Conservation (phyloP, 148 eudicot genomes). For the Suaeda aralocaspica region DNA sequence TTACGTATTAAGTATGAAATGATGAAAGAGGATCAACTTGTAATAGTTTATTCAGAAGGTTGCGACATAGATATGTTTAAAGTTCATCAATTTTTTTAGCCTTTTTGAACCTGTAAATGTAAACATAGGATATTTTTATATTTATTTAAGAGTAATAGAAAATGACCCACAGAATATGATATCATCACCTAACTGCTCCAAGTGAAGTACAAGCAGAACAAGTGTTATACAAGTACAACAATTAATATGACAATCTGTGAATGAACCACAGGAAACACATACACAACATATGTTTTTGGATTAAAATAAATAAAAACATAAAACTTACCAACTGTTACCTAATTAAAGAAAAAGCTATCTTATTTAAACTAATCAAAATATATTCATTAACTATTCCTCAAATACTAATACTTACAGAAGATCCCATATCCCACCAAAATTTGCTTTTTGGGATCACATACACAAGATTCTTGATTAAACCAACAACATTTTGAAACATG, state of each 20-base stretch:
- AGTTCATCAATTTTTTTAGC: background rate
- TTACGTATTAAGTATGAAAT: too few species aligned
- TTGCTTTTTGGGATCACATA: background rate
- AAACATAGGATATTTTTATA: background rate
- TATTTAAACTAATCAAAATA: conserved; percentile 6
- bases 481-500: background rate
- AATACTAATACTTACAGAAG: background rate
- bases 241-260: too few species aligned
- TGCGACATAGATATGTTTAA: too few species aligned
- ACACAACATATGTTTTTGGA: too few species aligned
- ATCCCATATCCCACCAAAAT: background rate
- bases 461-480: conserved; percentile 1
- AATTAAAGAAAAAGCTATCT: background rate
- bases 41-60: too few species aligned
- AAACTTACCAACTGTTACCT: too few species aligned
- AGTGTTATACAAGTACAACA: too few species aligned
- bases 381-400: background rate
- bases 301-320: too few species aligned
- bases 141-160: background rate
- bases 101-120: background rate
- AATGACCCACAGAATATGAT: background rate
- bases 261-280: too few species aligned
- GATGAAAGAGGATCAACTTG: too few species aligned
- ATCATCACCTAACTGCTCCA: conserved; percentile 4
- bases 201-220: background rate